A percentile compares a stretch with the other conserved stretches of the same genome.
These are phyloP conservation scores for Globisporangium emineosum DNA, from an alignment of 352 stramenopile species.

Conservation along the genomic window DNA sequence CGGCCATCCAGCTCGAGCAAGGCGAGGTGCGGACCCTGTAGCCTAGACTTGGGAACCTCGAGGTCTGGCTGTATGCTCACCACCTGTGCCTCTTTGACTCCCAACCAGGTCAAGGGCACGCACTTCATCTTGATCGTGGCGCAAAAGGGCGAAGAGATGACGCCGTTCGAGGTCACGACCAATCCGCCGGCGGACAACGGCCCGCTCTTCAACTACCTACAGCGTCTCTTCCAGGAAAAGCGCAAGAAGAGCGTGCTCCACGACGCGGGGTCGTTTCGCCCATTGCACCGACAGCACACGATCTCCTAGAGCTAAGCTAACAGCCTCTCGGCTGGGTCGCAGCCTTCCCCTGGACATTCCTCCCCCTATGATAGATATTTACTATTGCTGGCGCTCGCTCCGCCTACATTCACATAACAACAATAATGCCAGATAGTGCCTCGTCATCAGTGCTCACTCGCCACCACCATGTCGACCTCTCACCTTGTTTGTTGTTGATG, in stretches of 20 bases:
- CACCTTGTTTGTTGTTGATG: neutral
- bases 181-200: slow-evolving; percentile 24
- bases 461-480: neutral
- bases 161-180: slow-evolving; percentile 30
- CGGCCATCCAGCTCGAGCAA: slow-evolving; percentile 37
- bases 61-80: neutral
- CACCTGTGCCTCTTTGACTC: neutral
- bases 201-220: slow-evolving; percentile 23
- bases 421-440: neutral
- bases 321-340: neutral
- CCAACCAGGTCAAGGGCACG: slow-evolving; percentile 25
- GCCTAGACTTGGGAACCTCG: neutral
- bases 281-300: slow-evolving; percentile 13
- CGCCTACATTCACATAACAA: neutral
- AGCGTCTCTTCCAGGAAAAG: slow-evolving; percentile 26
- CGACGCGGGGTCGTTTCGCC: neutral
- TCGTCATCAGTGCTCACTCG: neutral
- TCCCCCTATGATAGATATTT: neutral
- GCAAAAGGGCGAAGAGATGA: slow-evolving; percentile 24
- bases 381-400: neutral
- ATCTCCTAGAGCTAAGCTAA: slow-evolving; percentile 1
- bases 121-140: slow-evolving; percentile 42
- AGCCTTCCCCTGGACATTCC: neutral
- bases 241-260: slow-evolving; percentile 18
- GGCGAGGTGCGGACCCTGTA: slow-evolving; percentile 9